These are phyloP conservation scores for Cymodocea nodosa DNA, from an alignment of 116 monocot species.

Conservation along the genomic window DNA sequence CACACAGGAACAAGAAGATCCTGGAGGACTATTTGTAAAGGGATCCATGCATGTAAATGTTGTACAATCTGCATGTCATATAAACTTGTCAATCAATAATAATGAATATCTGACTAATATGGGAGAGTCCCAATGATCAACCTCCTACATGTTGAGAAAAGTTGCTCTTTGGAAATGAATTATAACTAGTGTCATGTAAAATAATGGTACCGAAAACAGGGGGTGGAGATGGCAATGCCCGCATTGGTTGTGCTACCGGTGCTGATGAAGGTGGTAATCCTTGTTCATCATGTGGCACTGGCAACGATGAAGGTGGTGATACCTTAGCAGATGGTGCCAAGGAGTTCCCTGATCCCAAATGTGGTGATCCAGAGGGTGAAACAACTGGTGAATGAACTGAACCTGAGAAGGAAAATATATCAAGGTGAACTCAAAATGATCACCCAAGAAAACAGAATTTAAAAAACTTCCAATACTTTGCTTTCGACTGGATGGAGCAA, in stretches of 20 bases:
- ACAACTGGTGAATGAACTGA: slow-evolving; percentile 3
- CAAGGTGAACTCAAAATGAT: neutral
- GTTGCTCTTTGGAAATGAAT: neutral
- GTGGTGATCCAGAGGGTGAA: slow-evolving; percentile 5
- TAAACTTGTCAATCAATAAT: neutral
- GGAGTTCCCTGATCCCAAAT: neutral
- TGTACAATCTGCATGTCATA: slow-evolving; percentile 54
- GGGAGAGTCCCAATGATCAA: too few relatives aligned
- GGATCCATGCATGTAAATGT: slow-evolving; percentile 38
- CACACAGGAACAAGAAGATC: slow-evolving; percentile 74
- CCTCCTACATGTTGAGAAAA: neutral
- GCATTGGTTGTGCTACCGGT: slow-evolving; percentile 21
- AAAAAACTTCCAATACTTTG: neutral
- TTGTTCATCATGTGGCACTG: neutral
- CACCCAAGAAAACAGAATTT: neutral
- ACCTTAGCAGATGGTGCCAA: neutral
- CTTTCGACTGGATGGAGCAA: neutral
- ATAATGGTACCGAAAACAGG: slow-evolving; percentile 45
- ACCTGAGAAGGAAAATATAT: slow-evolving; percentile 4
- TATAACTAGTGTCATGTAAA: neutral
- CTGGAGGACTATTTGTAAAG: slow-evolving; percentile 48
- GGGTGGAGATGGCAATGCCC: slow-evolving; percentile 63
- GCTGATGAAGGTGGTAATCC: slow-evolving; percentile 5
- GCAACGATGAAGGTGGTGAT: neutral
- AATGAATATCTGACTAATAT: too few relatives aligned